Evolutionary conservation across 345 rosid species (phyloP), one percentile per base, ranked within the genome.

Genomic region (Clarkia xantiana): DNA sequence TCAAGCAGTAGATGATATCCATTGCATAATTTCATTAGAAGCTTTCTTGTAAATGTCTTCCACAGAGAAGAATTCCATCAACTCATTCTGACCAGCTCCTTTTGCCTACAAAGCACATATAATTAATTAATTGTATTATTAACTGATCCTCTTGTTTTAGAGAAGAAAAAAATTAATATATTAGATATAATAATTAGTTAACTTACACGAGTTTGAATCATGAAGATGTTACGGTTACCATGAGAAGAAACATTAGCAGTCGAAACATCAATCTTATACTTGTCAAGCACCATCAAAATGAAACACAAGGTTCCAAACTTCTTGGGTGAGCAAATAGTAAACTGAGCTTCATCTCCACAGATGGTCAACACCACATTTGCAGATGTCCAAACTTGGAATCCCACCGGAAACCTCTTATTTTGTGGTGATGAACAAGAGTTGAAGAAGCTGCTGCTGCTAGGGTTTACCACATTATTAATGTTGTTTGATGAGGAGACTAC

Each of bases 351-450:
- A 39, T 67, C 60, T 0, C 78, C 80, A 1, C 75, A 65, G 59
- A 70, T 59, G 68, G 62, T 80, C 51, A 76, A 18, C 13, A 72
- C 75, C 0, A 76, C 75, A 47, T 71, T 80, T 0, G 80, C 73
- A 2, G 82, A 76, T 57, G 69, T 60, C 82, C 82, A 74, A 46
- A 79, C 67, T 51, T 65, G 68, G 17, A 71, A 76, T 42, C 58
- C 47, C 60, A 73, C 56, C 60, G 78, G 57, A 53, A 52, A n/a
- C 64, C 67, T n/a, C n/a, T n/a, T 49, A 65, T 51, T 48, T 49
- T 65, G 41, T 0, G 64, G 47, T 53, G 66, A n/a, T n/a, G n/a
- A n/a, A n/a, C n/a, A 18, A 42, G 53, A 40, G 18, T 52, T 54
- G 40, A 75, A 59, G 16, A 45, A 51, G 39, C 55, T 53, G 46